phyloP scores from a whole-genome alignment of 1,284 basidiomycete genomes.

The Papiliotrema laurentii region DNA sequence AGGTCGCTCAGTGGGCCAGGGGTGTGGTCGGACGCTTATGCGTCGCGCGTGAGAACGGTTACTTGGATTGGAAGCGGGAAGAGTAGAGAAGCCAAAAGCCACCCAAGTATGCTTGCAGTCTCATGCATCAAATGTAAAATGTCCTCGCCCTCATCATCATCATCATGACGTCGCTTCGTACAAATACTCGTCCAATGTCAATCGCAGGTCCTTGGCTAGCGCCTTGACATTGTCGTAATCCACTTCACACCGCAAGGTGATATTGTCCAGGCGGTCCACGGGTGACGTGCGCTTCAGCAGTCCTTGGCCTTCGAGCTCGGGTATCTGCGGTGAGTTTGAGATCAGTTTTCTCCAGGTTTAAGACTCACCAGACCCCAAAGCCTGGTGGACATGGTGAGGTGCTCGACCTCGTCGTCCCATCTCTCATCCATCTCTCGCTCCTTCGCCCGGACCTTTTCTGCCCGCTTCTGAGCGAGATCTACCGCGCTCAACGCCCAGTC shows the following conservation, averaged over 20 bases:
- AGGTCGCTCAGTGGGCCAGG: constrained; percentile 27
- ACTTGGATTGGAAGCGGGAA: constrained; percentile 34
- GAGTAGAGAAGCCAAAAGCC: neutral
- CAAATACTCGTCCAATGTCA: constrained; percentile 65
- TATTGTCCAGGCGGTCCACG: constrained; percentile 54
- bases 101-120: neutral
- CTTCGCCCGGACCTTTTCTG: constrained; percentile 63
- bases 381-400: constrained; percentile 33
- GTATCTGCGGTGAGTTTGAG: constrained; percentile 54
- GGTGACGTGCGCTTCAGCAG: constrained; percentile 64
- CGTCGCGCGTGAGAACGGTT: constrained; percentile 34
- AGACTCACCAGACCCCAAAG: constrained; percentile 39
- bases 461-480: constrained; percentile 14
- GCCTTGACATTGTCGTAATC: constrained; percentile 61
- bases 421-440: constrained; percentile 55
- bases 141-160: neutral
- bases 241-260: constrained; percentile 71
- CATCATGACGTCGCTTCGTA: constrained; percentile 55
- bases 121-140: neutral
- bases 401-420: constrained; percentile 44
- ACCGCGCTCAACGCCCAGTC: constrained; percentile 12
- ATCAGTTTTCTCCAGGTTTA: too few species aligned
- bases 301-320: constrained; percentile 64
- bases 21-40: constrained; percentile 28
- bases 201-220: constrained; percentile 61